Percentiles rank a stretch among this genome's conserved stretches.
Conservation (phyloP, 805 yeast species). For the Saitoella complicata region DNA sequence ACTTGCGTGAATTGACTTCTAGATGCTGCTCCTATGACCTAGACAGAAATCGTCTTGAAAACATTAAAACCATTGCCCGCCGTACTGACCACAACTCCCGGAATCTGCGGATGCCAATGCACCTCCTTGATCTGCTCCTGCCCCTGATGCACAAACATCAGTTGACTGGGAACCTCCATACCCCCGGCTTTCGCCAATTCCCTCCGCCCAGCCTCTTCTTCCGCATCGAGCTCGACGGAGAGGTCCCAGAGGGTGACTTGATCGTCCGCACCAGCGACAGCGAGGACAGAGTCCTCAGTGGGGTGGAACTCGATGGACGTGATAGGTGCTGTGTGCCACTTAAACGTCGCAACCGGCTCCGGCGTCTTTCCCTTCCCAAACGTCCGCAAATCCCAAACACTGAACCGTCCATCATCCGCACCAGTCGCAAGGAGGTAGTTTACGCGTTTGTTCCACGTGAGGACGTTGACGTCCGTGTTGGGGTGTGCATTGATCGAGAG, state of each 20-base stretch:
- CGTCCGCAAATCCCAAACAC: constrained; percentile 91
- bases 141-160: constrained; percentile 85
- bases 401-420: constrained; percentile 95
- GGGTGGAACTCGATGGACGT: constrained; percentile 93
- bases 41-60: constrained; percentile 95
- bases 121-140: constrained; percentile 95
- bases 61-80: constrained; percentile 89
- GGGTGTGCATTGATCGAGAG: constrained; percentile 63
- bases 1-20: no score
- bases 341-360: constrained; percentile 83
- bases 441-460: constrained; percentile 85
- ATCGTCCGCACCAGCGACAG: constrained; percentile 91
- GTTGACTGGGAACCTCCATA: constrained; percentile 85
- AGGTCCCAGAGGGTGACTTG: constrained; percentile 96
- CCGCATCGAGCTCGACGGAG: constrained; percentile 97
- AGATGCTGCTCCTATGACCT: constrained; percentile 9
- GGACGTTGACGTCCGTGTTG: constrained; percentile 70
- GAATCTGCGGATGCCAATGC: constrained; percentile 94
- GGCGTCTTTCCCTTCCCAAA: constrained; percentile 36
- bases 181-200: constrained; percentile 52
- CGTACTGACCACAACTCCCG: constrained; percentile 86
- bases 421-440: constrained; percentile 84
- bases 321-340: constrained; percentile 85
- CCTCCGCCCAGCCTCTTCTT: constrained; percentile 71
- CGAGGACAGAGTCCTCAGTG: constrained; percentile 83